Conservation (phyloP, 257 asterid species). For the Eucommia ulmoides region DNA sequence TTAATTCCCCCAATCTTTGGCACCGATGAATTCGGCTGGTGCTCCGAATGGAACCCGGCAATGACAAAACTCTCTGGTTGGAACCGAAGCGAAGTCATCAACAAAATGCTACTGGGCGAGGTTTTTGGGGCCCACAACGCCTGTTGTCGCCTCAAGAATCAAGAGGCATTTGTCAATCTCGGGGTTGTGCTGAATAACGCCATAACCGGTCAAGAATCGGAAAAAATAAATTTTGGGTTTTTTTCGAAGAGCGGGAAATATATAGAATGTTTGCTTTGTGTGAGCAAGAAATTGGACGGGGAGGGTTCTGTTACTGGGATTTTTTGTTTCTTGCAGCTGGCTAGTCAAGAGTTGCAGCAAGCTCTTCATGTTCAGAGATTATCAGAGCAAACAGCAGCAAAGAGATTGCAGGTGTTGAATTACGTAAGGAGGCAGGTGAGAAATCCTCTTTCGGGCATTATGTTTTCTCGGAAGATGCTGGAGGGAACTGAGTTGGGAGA, state of each 20-base stretch:
- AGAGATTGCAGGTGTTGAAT: constrained; percentile 54
- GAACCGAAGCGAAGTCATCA: constrained; percentile 59
- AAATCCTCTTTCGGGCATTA: constrained; percentile 85
- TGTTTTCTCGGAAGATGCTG: constrained; percentile 70
- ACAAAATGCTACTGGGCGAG: constrained; percentile 86
- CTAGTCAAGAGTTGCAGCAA: constrained; percentile 88
- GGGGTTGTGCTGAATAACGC: constrained; percentile 67
- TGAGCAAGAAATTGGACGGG: constrained; percentile 60
- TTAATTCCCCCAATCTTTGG: constrained; percentile 93
- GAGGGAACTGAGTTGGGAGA: constrained; percentile 65
- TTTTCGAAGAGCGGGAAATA: constrained; percentile 52
- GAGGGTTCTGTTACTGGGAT: constrained; percentile 73
- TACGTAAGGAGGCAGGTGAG: constrained; percentile 72
- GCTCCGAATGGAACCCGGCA: constrained; percentile 94
- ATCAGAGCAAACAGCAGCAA: constrained; percentile 67
- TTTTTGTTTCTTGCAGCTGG: constrained; percentile 87
- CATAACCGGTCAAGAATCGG: constrained; percentile 61
- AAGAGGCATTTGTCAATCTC: constrained; percentile 70
- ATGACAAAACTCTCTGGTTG: constrained; percentile 77
- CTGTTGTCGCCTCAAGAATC: constrained; percentile 70
- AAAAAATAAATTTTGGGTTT: constrained; percentile 61
- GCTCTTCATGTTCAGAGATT: constrained; percentile 79
- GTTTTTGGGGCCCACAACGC: constrained; percentile 59
- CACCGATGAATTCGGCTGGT: constrained; percentile 90
- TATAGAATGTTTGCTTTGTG: constrained; percentile 64